phyloP scores from a whole-genome alignment of 2,329 filamentous ascomycete species.

The Curvularia verruculosa region DNA sequence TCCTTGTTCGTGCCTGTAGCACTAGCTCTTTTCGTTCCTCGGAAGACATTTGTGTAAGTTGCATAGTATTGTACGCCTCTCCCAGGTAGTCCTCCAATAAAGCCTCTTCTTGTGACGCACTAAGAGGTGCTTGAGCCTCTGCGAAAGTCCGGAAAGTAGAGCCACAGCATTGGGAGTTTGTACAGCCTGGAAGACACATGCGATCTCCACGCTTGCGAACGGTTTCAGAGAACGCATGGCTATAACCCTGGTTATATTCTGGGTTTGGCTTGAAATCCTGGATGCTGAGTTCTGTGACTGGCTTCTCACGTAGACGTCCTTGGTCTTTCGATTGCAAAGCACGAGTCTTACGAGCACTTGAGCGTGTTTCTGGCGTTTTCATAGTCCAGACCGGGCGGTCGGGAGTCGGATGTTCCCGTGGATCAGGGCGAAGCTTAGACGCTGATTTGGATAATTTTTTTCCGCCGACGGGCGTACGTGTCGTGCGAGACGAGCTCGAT shows the following conservation, averaged over 20 bases:
- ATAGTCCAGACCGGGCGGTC: constrained; percentile 35
- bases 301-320: constrained; percentile 58
- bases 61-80: constrained; percentile 45
- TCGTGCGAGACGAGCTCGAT: constrained; percentile 9
- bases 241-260: constrained; percentile 69
- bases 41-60: constrained; percentile 57
- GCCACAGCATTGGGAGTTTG: constrained; percentile 77
- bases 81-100: constrained; percentile 63
- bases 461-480: constrained; percentile 9
- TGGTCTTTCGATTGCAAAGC: constrained; percentile 12
- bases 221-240: constrained; percentile 76
- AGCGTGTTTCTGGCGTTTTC: constrained; percentile 21
- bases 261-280: constrained; percentile 86
- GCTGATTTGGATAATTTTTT: constrained; percentile 2
- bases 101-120: constrained; percentile 44
- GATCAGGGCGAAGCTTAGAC: constrained; percentile 9
- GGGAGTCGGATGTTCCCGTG: constrained; percentile 16
- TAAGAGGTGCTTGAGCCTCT: constrained; percentile 38
- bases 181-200: constrained; percentile 75
- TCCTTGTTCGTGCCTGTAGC: constrained; percentile 74
- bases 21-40: constrained; percentile 71
- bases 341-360: constrained; percentile 13
- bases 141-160: constrained; percentile 72
- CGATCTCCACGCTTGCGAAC: constrained; percentile 73
- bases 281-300: constrained; percentile 63